Base-by-base conservation (phyloP, 202 grass and related monocot genomes). In the Hordeum pubiflorum region DNA sequence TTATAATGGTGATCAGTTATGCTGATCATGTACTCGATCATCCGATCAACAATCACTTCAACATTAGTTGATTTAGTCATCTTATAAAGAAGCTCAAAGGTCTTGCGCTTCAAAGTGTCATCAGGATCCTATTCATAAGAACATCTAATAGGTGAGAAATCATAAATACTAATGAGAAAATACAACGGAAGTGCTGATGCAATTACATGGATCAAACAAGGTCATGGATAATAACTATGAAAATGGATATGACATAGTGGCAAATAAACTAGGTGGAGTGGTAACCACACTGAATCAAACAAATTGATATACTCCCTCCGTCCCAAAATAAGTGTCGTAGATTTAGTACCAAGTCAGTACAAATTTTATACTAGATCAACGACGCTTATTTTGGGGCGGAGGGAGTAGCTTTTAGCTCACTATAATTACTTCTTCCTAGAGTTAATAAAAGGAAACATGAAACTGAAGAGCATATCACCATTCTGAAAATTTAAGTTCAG, bases 61-160 rank as follows among this genome's bases (percentile, higher is more conserved):
- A 99, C 91, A 86, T 99, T 99, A 60, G 90, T 93, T 75, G 93
- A 99, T 81, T 99, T 99, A 71, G 97, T 99, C 97, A 99, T 99
- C 92, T 93, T 96, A 81, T 99, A 99, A 36, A 99, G 92, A 86
- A 99, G 90, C 75, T 99, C 97, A 87, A 99, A 99, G n/a, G 97
- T 99, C 83, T 99, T 99, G 60, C 97, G 89, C 79, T 99, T 99
- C 69, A 99, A 80, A 79, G 97, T 99, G 80, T 96, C 97, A 82
- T 99, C 97, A 44, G 97, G 97, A 57, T 99, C 97, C 97, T 99
- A 82, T 13, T 80, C 54, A 80, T 48, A 87, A 77, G 29, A 75
- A 82, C 14, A 26, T 27, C 2, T 10, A 83, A 40, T 9, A 54
- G 56, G 38, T 82, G 40, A 84, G 55, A 80, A 86, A 88, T 31